Evolutionary conservation across 768 basidiomycete species (phyloP).

Genomic region (Strobilomyces dryophilus): DNA sequence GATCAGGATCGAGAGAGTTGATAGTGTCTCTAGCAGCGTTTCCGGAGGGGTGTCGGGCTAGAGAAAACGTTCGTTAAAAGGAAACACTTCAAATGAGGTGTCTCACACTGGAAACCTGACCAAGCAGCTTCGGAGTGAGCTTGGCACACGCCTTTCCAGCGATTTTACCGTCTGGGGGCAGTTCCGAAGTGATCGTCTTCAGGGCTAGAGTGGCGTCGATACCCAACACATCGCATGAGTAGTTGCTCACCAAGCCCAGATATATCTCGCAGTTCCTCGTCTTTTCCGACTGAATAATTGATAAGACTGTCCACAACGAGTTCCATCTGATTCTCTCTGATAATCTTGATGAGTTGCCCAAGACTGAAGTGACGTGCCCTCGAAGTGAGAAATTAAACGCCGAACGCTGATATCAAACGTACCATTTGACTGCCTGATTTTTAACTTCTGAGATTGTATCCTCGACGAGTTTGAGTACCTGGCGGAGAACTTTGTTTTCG

Average conservation of each 20-base stretch:
- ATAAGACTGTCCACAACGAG: conserved; percentile 87
- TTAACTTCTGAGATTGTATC: conserved; percentile 99
- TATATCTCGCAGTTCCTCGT: conserved; percentile 93
- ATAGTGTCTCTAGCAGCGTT: conserved; percentile 76
- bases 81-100: not conserved
- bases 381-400: not conserved
- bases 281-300: conserved; percentile 77
- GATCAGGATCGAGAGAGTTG: conserved; percentile 85
- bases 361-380: conserved; percentile 45
- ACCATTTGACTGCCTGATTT: conserved; percentile 97
- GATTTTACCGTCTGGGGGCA: conserved; percentile 79
- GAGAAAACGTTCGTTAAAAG: conserved; percentile 4
- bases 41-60: conserved; percentile 72
- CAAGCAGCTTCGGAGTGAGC: conserved; percentile 78
- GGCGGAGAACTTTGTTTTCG: conserved; percentile 80
- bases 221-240: not conserved
- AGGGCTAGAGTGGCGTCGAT: conserved; percentile 52
- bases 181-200: conserved; percentile 91
- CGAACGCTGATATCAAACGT: conserved; percentile 2
- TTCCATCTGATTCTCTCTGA: conserved; percentile 79
- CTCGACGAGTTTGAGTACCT: conserved; percentile 82
- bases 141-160: conserved; percentile 77
- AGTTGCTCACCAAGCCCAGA: conserved; percentile 71
- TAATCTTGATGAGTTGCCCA: conserved; percentile 86
- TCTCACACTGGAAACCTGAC: conserved; percentile 71